Conservation (phyloP, 1,139 yeast species). For the Spathaspora sp. region DNA sequence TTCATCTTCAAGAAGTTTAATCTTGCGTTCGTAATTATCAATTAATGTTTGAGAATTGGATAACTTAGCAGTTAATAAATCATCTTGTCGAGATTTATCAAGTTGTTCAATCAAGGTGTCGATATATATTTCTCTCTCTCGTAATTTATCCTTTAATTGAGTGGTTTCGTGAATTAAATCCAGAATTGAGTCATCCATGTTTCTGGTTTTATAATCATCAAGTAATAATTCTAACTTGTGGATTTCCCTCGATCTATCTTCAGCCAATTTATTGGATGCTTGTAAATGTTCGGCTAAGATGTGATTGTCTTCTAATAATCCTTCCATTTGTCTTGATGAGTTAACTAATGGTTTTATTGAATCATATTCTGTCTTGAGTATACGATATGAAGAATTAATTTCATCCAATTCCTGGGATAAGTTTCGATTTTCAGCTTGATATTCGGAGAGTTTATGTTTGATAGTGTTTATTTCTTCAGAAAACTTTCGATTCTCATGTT, state of each 20-base stretch:
- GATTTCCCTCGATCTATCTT: slow-evolving; percentile 4
- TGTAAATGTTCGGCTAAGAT: slow-evolving; percentile 3
- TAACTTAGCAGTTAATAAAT: slow-evolving; percentile 1
- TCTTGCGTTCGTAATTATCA: background rate
- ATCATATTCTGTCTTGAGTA: slow-evolving; percentile 5
- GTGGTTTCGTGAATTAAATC: slow-evolving; percentile 2
- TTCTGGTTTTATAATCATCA: slow-evolving; percentile 1
- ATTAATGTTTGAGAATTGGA: background rate
- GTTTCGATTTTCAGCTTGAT: slow-evolving; percentile 4
- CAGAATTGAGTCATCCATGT: background rate
- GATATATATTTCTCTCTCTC: slow-evolving; percentile 3
- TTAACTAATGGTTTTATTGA: background rate
- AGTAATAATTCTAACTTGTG: slow-evolving; percentile 3
- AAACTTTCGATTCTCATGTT: slow-evolving; percentile 5
- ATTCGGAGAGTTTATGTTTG: background rate
- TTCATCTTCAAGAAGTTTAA: background rate
- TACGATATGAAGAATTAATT: background rate
- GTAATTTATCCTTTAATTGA: slow-evolving; percentile 3
- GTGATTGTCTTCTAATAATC: slow-evolving; percentile 3
- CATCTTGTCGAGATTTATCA: background rate
- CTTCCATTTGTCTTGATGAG: slow-evolving; percentile 2
- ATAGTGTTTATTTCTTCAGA: slow-evolving; percentile 1
- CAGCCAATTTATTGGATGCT: slow-evolving; percentile 4
- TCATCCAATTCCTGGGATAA: slow-evolving; percentile 5
- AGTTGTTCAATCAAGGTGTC: slow-evolving; percentile 1